Percentiles rank a stretch among this genome's conserved stretches.
phyloP scores from a whole-genome alignment of 73 alveolate species.

The Symbiodinium natans region DNA sequence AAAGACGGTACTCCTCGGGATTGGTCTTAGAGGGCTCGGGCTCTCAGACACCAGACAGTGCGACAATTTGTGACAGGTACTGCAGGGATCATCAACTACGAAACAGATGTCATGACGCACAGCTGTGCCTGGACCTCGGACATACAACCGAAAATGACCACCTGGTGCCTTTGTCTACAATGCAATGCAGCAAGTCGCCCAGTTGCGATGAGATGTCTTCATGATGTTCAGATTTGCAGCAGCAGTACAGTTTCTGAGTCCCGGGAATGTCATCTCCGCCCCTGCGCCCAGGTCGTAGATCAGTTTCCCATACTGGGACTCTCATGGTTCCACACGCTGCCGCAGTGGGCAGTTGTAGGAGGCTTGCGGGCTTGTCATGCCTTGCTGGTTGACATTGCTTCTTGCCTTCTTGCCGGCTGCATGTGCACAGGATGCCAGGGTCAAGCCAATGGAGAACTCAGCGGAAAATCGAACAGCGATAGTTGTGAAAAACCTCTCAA shows the following conservation, averaged over 20 bases:
- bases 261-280: too few relatives aligned
- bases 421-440: too few relatives aligned
- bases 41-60: too few relatives aligned
- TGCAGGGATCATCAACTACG: slow-evolving; percentile 83
- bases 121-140: slow-evolving; percentile 15
- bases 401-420: too few relatives aligned
- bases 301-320: slow-evolving; percentile 77
- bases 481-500: too few relatives aligned
- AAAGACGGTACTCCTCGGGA: slow-evolving; percentile 34
- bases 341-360: slow-evolving; percentile 87
- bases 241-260: too few relatives aligned
- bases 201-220: not conserved
- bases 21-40: not conserved
- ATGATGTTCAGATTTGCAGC: too few relatives aligned
- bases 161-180: not conserved
- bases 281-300: slow-evolving; percentile 55
- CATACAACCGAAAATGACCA: not conserved
- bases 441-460: too few relatives aligned
- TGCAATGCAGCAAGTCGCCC: not conserved
- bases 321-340: slow-evolving; percentile 91
- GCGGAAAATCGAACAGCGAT: too few relatives aligned
- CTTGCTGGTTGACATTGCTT: too few relatives aligned
- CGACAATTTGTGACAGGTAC: slow-evolving; percentile 12
- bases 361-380: not conserved
- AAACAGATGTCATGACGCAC: slow-evolving; percentile 57